Base-by-base conservation (phyloP, 192 early-diverging fungal species). In the Rhizoclosmatium globosum region DNA sequence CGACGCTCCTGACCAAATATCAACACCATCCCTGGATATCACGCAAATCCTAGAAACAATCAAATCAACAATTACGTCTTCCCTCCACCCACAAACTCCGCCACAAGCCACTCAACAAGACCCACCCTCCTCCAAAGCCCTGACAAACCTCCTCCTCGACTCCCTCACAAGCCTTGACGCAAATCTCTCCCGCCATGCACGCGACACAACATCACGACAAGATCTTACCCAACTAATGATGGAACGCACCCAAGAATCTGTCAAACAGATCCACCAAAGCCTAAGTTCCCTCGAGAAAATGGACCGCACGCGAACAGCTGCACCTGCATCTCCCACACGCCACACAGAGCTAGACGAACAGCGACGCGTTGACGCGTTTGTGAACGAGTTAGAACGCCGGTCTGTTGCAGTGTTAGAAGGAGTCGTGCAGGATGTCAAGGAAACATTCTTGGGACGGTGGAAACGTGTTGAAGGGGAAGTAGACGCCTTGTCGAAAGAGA, bases 181-280 rank as follows among this genome's bases (percentile, higher is more conserved):
- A 17, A 50, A 75, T 2, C 39, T 80, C 9, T 17, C 50, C 41
- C 46, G 71, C 15, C 46, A 13, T n/a, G n/a, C 71, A 3, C n/a
- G 79, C 6, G 64, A 69, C 4, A 45, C 39, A 4, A n/a, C 61
- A 7, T 66, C 72, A 2, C 71, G 73, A 4, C 79, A 80, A 23
- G 79, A 80, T 23, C 64, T 75, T 19, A 43, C 68, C 2, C 72
- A 80, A 74, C 38, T 74, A n/a, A 75, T 71, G 79, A 80, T 80
- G 79, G 47, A 66, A 38, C 43, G 79, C 2, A 80, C 66, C 45
- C 59, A 74, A 44, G 79, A 80, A 48, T 42, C 64, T 0, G 41
- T 80, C 15, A 80, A 80, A 44, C 71, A 50, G 19, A 74, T 80
- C 6, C 68, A 67, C 21, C 71, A 69, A 48, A 71, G 72, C 4